These are phyloP conservation scores for Claviceps sp. DNA, from an alignment of 2,329 filamentous ascomycete genomes.

Conservation along the genomic window DNA sequence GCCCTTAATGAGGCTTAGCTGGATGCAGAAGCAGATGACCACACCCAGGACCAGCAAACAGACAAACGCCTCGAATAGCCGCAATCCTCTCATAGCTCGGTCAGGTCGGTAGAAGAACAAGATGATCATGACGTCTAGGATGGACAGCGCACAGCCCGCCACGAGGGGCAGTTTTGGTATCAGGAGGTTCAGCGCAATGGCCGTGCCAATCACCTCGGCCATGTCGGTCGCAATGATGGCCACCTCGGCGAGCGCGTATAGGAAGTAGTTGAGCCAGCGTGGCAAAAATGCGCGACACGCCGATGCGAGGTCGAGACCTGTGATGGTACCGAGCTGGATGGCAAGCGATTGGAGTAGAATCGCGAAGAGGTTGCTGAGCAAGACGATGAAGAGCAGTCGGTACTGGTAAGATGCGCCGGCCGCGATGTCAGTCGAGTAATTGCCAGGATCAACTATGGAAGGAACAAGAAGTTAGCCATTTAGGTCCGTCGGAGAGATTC, in stretches of 20 bases:
- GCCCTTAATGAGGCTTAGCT: slow-evolving; percentile 47
- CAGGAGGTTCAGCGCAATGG: slow-evolving; percentile 55
- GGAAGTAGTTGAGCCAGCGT: slow-evolving; percentile 46
- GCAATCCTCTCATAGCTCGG: slow-evolving; percentile 43
- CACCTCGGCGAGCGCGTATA: slow-evolving; percentile 51
- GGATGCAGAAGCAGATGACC: slow-evolving; percentile 57
- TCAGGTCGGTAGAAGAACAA: slow-evolving; percentile 52
- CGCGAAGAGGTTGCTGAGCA: slow-evolving; percentile 57
- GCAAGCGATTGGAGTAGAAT: slow-evolving; percentile 56
- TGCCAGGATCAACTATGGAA: slow-evolving; percentile 42
- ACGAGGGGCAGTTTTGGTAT: slow-evolving; percentile 51
- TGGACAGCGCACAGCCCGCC: slow-evolving; percentile 54
- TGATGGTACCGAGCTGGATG: slow-evolving; percentile 57
- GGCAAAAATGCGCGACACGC: slow-evolving; percentile 53
- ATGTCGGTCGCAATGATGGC: slow-evolving; percentile 62
- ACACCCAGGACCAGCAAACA: slow-evolving; percentile 51
- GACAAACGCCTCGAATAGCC: slow-evolving; percentile 53
- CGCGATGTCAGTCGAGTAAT: slow-evolving; percentile 58
- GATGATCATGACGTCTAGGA: slow-evolving; percentile 54
- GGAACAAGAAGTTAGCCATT: not conserved
- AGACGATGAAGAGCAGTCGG: slow-evolving; percentile 52
- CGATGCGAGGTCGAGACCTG: slow-evolving; percentile 52
- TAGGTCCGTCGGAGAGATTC: not conserved
- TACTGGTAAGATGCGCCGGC: slow-evolving; percentile 54
- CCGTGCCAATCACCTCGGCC: slow-evolving; percentile 58